Base-by-base conservation (phyloP, 108 stramenopile species). In the Thalassiosira profunda region DNA sequence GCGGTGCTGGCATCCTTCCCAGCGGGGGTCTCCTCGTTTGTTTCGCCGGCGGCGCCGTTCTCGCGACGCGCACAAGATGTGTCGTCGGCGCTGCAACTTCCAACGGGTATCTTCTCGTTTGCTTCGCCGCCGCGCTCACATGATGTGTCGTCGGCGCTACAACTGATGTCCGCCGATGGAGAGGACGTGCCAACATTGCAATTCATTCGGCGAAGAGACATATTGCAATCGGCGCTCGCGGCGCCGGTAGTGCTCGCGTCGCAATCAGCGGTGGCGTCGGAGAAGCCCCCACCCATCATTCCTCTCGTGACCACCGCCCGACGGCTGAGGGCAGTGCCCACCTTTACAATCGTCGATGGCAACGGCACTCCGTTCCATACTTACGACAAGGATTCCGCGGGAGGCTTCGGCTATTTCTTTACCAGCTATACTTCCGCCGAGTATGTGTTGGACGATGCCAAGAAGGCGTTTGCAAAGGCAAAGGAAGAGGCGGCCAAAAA, bases 371-470 rank as follows among this genome's bases (percentile, higher is more conserved):
- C 71, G 25, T 72, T 73, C 67, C 76, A 73, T 31, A 73, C 72
- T 0, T 72, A 73, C 57, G 76, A 73, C 29, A 73, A 78, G 49
- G 71, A 73, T 18, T 58, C 63, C 15, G 71, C 65, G 4, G 56
- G 71, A 2, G 76, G 72, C 3, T 59, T 60, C 20, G 76, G 76
- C 9, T 73, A 73, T 17, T 78, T 73, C 31, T 73, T 72, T 41
- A 63, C 56, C 1, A 40, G 58, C 2, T 73, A 73, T 35, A 67
- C 23, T 1, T 59, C 66, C 36, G 76, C 71, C 2, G 54, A 40
- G 23, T 73, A 78, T 44, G 71, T 73, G 2, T 34, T 78, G 26
- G 71, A 72, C 24, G 76, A 78, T 65, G 76, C 76, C 47, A 72
- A 73, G 25, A 67, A 59, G 63, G 76, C 71, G 12, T 73, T 59